Evolutionary conservation across 2,329 filamentous ascomycete species (phyloP), one percentile per base, ranked within the genome.

Genomic region (Aspergillus fructus): DNA sequence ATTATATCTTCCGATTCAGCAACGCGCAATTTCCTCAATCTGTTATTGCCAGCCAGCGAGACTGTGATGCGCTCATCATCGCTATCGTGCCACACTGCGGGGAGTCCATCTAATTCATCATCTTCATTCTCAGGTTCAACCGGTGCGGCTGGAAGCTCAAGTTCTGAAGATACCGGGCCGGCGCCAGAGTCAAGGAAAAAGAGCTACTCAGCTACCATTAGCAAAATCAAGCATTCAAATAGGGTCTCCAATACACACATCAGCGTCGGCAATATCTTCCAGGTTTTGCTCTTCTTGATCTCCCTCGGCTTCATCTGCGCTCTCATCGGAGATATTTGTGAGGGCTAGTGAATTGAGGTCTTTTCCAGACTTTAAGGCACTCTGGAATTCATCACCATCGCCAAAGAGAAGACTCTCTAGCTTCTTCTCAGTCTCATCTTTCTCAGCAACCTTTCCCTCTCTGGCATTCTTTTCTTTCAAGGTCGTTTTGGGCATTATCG

Each of bases 351-450:
- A 68, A 12, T 72, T 74, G 55, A 79, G 72, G 68, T 68, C 41
- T 63, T 79, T 68, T 78, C 85, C 74, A 74, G 77, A 68, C 77
- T 89, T 89, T 51, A 97, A 78, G 42, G 88, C 88, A 56, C 88
- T 82, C 58, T 87, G 84, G 73, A 97, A 97, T 34, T 88, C 90
- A n/a, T 85, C 83, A 47, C 88, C 86, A 75, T 96, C 90, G 55
- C 94, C 94, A 61, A 99, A 90, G 3, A 99, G 89, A 61, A 97
- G 79, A 63, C 87, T 85, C 78, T 97, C 93, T 30, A 97, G 85
- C 71, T 93, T 91, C 68, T 89, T 86, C 73, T 97, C 93, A 52
- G 89, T 87, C 13, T 86, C 87, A 71, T 96, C 91, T 71, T 93
- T 94, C 50, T 89, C 87, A 54, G 78, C 68, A 12, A 62, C 50